phyloP scores from a whole-genome alignment of 2,329 filamentous ascomycete genomes.

The Pestalotiopsis sp. region DNA sequence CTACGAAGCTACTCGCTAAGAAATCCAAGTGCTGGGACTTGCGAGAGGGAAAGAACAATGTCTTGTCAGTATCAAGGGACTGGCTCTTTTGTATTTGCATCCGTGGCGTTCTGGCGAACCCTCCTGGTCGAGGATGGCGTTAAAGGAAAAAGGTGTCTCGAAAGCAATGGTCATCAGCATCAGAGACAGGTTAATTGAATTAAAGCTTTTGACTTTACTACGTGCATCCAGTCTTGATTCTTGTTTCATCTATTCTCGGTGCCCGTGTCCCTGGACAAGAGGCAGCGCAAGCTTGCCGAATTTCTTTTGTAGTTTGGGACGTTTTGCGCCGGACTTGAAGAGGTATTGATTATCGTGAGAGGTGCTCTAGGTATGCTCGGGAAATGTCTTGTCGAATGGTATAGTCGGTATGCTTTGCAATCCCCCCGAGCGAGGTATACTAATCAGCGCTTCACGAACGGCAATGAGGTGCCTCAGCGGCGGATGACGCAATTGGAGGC shows the following conservation, averaged over 20 bases:
- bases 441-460: not conserved
- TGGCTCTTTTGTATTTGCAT: not conserved
- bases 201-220: too few species aligned
- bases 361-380: too few species aligned
- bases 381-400: not conserved
- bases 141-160: not conserved
- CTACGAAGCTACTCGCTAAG: conserved; percentile 10
- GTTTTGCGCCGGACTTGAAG: too few species aligned
- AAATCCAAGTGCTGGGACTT: not conserved
- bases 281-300: too few species aligned
- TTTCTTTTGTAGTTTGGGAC: too few species aligned
- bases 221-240: not conserved
- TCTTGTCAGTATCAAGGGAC: too few species aligned
- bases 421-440: not conserved
- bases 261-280: too few species aligned
- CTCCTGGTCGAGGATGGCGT: not conserved
- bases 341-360: too few species aligned
- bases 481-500: conserved; percentile 25
- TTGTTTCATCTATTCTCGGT: not conserved
- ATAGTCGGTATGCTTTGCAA: not conserved
- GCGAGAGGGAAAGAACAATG: not conserved
- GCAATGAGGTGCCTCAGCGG: conserved; percentile 7
- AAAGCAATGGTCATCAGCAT: not conserved
- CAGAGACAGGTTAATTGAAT: not conserved
- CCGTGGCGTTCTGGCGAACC: not conserved